These are phyloP conservation scores for Akanthomyces muscarius DNA, from an alignment of 2,329 filamentous ascomycete genomes.

Conservation along the genomic window DNA sequence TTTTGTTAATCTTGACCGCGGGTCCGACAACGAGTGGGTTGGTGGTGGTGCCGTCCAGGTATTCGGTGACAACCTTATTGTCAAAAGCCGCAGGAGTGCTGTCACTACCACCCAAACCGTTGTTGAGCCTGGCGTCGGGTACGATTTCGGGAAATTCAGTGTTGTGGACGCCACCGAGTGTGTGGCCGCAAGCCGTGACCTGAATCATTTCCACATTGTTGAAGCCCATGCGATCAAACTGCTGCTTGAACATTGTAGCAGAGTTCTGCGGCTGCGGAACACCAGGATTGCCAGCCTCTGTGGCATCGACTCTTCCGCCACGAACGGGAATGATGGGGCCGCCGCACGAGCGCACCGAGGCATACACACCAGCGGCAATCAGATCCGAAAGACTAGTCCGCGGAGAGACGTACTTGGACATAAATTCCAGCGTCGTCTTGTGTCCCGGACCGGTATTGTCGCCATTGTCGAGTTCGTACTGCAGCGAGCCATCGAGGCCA, in stretches of 20 bases:
- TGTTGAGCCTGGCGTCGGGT: slow-evolving; percentile 36
- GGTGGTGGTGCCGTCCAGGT: slow-evolving; percentile 48
- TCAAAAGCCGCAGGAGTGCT: slow-evolving; percentile 48
- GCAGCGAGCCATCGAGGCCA: slow-evolving; percentile 56
- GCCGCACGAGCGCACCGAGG: slow-evolving; percentile 55
- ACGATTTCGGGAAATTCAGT: slow-evolving; percentile 51
- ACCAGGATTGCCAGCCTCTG: slow-evolving; percentile 40
- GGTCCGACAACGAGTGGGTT: slow-evolving; percentile 54
- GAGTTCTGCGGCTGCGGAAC: slow-evolving; percentile 57
- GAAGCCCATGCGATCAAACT: slow-evolving; percentile 58
- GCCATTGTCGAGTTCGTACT: slow-evolving; percentile 52
- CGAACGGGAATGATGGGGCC: slow-evolving; percentile 52
- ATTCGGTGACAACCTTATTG: slow-evolving; percentile 54
- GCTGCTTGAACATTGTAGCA: slow-evolving; percentile 46
- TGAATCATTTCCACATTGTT: slow-evolving; percentile 54
- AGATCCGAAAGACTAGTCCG: slow-evolving; percentile 53
- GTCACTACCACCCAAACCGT: slow-evolving; percentile 46
- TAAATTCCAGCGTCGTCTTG: slow-evolving; percentile 48
- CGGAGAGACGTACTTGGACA: slow-evolving; percentile 49
- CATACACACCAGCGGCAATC: slow-evolving; percentile 55
- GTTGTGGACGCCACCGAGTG: slow-evolving; percentile 56
- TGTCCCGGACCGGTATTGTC: slow-evolving; percentile 57
- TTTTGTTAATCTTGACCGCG: slow-evolving; percentile 39
- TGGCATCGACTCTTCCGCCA: slow-evolving; percentile 53
- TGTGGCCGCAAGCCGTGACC: slow-evolving; percentile 58